Base-by-base conservation (phyloP, 2,329 filamentous ascomycete genomes). In the Myriosclerotinia curreyana region DNA sequence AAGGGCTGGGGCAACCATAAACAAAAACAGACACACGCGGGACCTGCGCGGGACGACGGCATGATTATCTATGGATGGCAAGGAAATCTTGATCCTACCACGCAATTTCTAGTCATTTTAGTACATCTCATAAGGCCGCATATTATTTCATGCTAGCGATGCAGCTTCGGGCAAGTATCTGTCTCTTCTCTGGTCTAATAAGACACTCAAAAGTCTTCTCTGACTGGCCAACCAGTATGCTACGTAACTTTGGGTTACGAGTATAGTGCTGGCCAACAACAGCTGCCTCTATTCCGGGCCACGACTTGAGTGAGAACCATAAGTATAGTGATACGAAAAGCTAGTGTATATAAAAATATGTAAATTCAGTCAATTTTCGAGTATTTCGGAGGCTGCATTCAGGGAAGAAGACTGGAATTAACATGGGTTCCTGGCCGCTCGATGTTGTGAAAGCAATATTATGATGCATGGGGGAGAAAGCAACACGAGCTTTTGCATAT, bases 391-490 rank as follows among this genome's bases (percentile, higher is more conserved):
- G 55, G 42, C 42, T 36, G 40, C 49, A 61, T 36, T 34, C 36
- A 8, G 40, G 31, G 15, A 54, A 62, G 34, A 62, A 55, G 48
- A 49, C 38, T 61, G 49, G 49, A 22, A 54, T 53, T 6, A 54
- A 36, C 60, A 62, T 62, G 60, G 60, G 60, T n/a, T 48, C 50
- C 60, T 49, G 31, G 60, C 56, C 36, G 31, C 40, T 55, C 9
- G 51, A 55, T 62, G 60, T 5, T 46, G 60, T 62, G 60, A 22
- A 55, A 62, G 60, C 60, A 62, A 62, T 62, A 62, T 62, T 55
- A 25, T 62, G 42, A 55, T 55, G 60, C 60, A 62, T 48, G 50
- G 12, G 34, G n/a, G 31, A 44, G 40, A 44, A 28, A 56, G 50
- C 40, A 62, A 62, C 60, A 62, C 60, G 60, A 62, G 49, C 8